Percentiles rank a stretch among this genome's conserved stretches.
Conservation (phyloP, 164 flowering plant genomes). For the Vitis rupestris region DNA sequence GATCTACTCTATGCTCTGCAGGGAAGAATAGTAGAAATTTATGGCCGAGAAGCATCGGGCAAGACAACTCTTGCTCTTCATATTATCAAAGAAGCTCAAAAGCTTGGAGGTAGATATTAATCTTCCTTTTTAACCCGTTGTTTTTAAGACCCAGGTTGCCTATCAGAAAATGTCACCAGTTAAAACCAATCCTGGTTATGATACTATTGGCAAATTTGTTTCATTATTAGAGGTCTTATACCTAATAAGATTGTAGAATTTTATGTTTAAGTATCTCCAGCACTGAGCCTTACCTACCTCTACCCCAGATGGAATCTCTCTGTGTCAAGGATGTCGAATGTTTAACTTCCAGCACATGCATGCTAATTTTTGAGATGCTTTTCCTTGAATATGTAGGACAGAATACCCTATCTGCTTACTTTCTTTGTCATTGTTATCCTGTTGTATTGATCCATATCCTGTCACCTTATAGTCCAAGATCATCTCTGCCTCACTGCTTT, state of each 20-base stretch:
- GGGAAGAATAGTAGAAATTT: conserved; percentile 93
- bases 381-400: no score
- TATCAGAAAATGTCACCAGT: neutral
- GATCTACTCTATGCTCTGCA: conserved; percentile 23
- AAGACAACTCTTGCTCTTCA: conserved; percentile 91
- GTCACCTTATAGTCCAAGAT: neutral
- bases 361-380: no score
- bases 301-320: no score
- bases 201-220: no score
- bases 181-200: no score
- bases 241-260: no score
- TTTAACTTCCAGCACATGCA: no score
- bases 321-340: no score
- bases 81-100: conserved; percentile 88
- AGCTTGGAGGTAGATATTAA: conserved; percentile 64
- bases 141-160: neutral
- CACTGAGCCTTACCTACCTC: no score
- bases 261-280: no score
- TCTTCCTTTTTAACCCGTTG: conserved; percentile 1
- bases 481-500: neutral
- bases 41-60: conserved; percentile 90
- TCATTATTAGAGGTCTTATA: no score
- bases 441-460: neutral
- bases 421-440: neutral
- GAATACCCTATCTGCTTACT: no score